Base-by-base conservation (phyloP, 2,329 filamentous ascomycete genomes). In the Neonectria coccinea region DNA sequence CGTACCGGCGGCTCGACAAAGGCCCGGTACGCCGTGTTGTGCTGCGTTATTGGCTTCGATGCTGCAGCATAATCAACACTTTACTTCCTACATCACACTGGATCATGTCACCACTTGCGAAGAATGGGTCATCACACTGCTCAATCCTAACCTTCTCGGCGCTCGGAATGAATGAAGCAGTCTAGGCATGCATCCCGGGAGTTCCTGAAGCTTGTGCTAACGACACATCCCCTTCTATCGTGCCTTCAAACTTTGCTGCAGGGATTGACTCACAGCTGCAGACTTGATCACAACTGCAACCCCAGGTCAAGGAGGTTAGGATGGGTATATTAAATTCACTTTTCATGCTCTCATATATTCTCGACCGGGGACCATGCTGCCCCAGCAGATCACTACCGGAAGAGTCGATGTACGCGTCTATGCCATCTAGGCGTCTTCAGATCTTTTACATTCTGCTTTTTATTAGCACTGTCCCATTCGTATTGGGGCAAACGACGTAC, bases 301-400 rank as follows among this genome's bases (percentile, higher is more conserved):
- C 7, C 33, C 16, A 31, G 20, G 22, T 47, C 42, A 50, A 45
- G 18, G 22, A 45, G 62, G 56, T 25, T 64, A 63, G 56, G 64
- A 65, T 67, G 71, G 72, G 72, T 74, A 74, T 74, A 74, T 74
- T 74, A 66, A 56, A 51, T 62, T 45, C 64, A 71, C 65, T 72
- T 71, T 74, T 74, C 65, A 64, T 72, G 56, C 59, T 71, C 61
- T 72, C 64, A 56, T 74, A 64, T 73, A 73, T 61, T 52, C 47
- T 57, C 41, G 54, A 51, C 53, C 53, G 27, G 52, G 18, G 25
- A 31, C 61, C 58, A 59, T 64, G 29, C 47, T 59, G 63, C 48
- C 29, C 39, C 51, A 52, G 58, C 65, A 59, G 56, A 48, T 56
- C 55, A 50, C 66, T 55, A 57, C 56, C 44, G 53, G 54, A 61